Evolutionary conservation across 2,329 filamentous ascomycete species (phyloP).

Genomic region (Pseudogymnoascus sp.): DNA sequence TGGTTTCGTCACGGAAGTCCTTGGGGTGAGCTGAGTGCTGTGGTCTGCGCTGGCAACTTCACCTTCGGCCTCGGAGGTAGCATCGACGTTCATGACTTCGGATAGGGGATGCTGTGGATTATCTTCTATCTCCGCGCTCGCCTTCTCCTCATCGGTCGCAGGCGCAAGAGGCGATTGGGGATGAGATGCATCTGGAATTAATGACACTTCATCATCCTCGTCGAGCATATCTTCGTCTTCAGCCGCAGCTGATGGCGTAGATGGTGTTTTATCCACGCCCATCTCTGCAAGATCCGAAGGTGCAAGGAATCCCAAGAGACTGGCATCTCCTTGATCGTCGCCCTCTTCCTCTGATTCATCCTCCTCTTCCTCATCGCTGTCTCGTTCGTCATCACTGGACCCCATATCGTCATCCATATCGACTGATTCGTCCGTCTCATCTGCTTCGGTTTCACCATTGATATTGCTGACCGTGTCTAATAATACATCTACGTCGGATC

Average conservation of each 20-base stretch:
- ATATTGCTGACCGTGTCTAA: constrained; percentile 21
- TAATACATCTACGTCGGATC: constrained; percentile 9
- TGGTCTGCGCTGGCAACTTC: constrained; percentile 24
- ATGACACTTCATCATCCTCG: constrained; percentile 24
- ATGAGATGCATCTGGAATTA: constrained; percentile 23
- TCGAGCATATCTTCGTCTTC: constrained; percentile 13
- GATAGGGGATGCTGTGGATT: not conserved
- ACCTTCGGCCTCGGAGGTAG: not conserved
- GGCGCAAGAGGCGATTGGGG: constrained; percentile 2
- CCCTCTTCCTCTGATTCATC: constrained; percentile 28
- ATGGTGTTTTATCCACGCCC: constrained; percentile 17
- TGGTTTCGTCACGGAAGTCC: constrained; percentile 27
- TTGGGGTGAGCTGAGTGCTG: constrained; percentile 30
- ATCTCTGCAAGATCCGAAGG: constrained; percentile 28
- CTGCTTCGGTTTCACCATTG: constrained; percentile 24
- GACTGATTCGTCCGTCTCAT: constrained; percentile 55
- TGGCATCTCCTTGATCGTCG: constrained; percentile 36
- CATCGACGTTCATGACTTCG: constrained; percentile 10
- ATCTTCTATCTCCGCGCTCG: not conserved
- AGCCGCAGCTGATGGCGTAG: not conserved
- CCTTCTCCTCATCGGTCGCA: not conserved
- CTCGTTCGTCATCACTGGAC: constrained; percentile 42
- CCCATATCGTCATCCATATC: constrained; percentile 61
- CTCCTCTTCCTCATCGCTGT: constrained; percentile 31
- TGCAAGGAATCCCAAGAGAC: constrained; percentile 26